A percentile compares a stretch with the other conserved stretches of the same genome.
These are phyloP conservation scores for Epichloe festucae DNA, from an alignment of 2,329 filamentous ascomycete genomes.

Conservation along the genomic window DNA sequence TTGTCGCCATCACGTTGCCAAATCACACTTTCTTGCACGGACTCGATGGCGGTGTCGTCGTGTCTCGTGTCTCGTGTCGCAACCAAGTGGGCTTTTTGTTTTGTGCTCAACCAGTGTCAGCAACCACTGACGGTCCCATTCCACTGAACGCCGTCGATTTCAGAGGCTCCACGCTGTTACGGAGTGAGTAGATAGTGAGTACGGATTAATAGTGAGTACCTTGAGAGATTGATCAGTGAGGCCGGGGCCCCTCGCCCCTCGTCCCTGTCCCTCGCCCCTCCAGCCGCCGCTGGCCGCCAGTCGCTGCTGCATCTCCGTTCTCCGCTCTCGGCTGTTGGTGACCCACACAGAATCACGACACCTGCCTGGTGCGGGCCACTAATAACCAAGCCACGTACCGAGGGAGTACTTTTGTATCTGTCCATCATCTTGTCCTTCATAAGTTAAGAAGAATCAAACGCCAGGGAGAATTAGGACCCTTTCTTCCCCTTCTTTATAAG, in stretches of 20 bases:
- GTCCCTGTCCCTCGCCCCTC: background rate
- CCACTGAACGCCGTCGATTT: background rate
- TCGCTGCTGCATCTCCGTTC: constrained; percentile 2
- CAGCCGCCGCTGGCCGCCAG: constrained; percentile 4
- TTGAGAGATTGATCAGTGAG: too few species aligned
- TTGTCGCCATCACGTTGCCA: constrained; percentile 1
- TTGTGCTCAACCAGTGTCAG: background rate
- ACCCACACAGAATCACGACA: constrained; percentile 6
- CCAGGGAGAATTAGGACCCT: background rate
- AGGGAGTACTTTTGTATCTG: background rate
- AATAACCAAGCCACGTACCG: constrained; percentile 1
- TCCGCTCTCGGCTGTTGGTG: constrained; percentile 9
- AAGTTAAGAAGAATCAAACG: constrained; percentile 3
- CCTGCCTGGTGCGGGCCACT: background rate
- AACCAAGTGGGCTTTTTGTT: background rate
- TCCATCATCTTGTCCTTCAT: background rate
- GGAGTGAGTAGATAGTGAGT: too few species aligned
- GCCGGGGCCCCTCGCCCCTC: too few species aligned
- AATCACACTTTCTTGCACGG: constrained; percentile 2
- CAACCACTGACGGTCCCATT: background rate
- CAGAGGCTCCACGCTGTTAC: background rate
- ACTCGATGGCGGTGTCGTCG: background rate
- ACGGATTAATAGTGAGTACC: too few species aligned
- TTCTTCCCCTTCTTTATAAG: constrained; percentile 1
- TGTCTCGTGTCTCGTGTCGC: constrained; percentile 1